These are phyloP conservation scores for Skeletonema tropicum DNA, from an alignment of 108 stramenopile species.

Conservation along the genomic window DNA sequence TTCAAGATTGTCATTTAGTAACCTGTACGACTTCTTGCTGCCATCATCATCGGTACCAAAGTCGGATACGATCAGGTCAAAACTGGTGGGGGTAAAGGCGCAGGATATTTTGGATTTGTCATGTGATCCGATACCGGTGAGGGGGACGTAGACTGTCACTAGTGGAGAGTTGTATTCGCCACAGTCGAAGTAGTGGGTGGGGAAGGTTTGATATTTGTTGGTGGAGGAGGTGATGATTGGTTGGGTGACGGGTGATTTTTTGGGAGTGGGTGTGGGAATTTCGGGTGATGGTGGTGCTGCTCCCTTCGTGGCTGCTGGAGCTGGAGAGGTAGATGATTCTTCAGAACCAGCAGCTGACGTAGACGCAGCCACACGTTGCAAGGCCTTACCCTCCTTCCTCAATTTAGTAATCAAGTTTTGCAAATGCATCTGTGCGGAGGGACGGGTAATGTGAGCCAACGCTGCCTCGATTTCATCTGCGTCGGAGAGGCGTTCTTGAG, in stretches of 20 bases:
- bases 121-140: slow-evolving; percentile 59
- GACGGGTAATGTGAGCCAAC: slow-evolving; percentile 52
- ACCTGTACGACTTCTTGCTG: slow-evolving; percentile 90
- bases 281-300: not conserved
- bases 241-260: slow-evolving; percentile 21
- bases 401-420: slow-evolving; percentile 71
- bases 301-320: not conserved
- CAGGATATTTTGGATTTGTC: slow-evolving; percentile 68
- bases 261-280: not conserved
- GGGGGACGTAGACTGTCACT: slow-evolving; percentile 76
- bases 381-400: slow-evolving; percentile 67
- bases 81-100: slow-evolving; percentile 60
- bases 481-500: slow-evolving; percentile 73
- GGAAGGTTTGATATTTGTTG: slow-evolving; percentile 62
- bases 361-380: slow-evolving; percentile 53
- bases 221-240: slow-evolving; percentile 9
- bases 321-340: not conserved
- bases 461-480: slow-evolving; percentile 79
- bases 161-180: slow-evolving; percentile 76
- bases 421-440: slow-evolving; percentile 70
- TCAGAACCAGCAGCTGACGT: not conserved
- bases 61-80: slow-evolving; percentile 83
- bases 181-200: slow-evolving; percentile 77
- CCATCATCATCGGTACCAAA: slow-evolving; percentile 61
- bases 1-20: slow-evolving; percentile 90